Evolutionary conservation across 2,329 filamentous ascomycete species (phyloP), one percentile per base, ranked within the genome.

Genomic region (Epichloe hybrida): DNA sequence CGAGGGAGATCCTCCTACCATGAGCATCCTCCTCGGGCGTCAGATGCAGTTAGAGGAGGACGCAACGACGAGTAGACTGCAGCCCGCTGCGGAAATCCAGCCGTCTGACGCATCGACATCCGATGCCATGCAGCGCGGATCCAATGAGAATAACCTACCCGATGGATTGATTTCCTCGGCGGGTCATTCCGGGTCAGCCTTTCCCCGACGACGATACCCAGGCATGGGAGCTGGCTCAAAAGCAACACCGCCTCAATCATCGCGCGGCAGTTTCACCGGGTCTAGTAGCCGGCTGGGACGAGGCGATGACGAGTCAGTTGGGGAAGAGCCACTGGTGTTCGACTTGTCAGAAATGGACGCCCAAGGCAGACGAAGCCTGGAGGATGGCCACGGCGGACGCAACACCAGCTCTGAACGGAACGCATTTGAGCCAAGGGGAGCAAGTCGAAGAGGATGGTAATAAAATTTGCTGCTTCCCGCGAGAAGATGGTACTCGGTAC

Each of bases 271-370:
- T 55, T 71, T 74, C 53, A 64, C 63, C 2, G 69, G 70, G 23
- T 70, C 68, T 2, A 62, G 61, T 11, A 62, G 63, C 31, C 61
- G 69, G n/a, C 59, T 68, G 17, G 61, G 59, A 4, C 67, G 69
- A 4, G 68, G 63, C n/a, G 71, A 73, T 23, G 68, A 71, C 43
- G 70, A 72, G 48, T 76, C 77, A 5, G 66, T 71, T 23, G 81
- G 84, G 53, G 84, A 86, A 50, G 84, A 88, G 59, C 81, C 81
- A 0, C 64, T 88, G 9, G 72, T 88, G 9, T 88, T 88, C 64
- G 81, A 84, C 55, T 80, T 88, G 72, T 85, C 81, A 37, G 84
- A 88, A 63, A 77, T 86, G 61, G 80, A 81, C 56, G 71, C 76
- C 17, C 73, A 74, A 51, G 74, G 74, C 43, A 70, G 79, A 54